Evolutionary conservation across 2,329 filamentous ascomycete genomes (phyloP).

Genomic region (Fusarium sp.): DNA sequence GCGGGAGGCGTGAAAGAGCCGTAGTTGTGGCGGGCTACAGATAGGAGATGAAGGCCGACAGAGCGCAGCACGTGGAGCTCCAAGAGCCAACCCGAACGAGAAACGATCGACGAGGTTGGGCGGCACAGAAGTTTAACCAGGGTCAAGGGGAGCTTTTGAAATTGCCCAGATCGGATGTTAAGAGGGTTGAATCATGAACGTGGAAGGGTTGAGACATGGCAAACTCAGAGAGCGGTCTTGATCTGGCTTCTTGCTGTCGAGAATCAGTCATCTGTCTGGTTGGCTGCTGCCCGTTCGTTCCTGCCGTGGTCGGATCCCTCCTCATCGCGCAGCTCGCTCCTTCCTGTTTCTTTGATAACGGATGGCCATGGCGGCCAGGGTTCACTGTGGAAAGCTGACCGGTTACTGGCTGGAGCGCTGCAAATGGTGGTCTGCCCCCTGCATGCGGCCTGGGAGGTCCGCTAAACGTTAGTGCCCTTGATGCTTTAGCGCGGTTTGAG

Average conservation of each 20-base stretch:
- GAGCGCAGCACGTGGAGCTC: conserved; percentile 44
- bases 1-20: conserved; percentile 33
- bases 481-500: conserved; percentile 21
- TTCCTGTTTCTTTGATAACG: conserved; percentile 38
- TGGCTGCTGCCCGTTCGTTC: background rate
- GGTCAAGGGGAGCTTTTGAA: conserved; percentile 1
- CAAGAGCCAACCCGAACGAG: conserved; percentile 38
- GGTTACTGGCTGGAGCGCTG: conserved; percentile 26
- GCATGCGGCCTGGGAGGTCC: conserved; percentile 41
- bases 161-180: background rate
- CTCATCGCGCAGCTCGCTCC: conserved; percentile 18
- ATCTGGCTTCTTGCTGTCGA: conserved; percentile 1
- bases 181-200: background rate
- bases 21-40: conserved; percentile 38
- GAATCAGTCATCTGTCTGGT: conserved; percentile 32
- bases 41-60: conserved; percentile 36
- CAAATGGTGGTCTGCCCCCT: conserved; percentile 37
- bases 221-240: background rate
- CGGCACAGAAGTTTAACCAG: conserved; percentile 8
- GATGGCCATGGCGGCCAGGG: conserved; percentile 24
- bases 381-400: conserved; percentile 10
- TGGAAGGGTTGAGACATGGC: background rate
- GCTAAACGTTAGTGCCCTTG: conserved; percentile 44
- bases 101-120: conserved; percentile 40
- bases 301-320: conserved; percentile 9